A percentile compares a stretch with the other conserved stretches of the same genome.
These are phyloP conservation scores for Pythium aristosporum DNA, from an alignment of 352 stramenopile species.

Conservation along the genomic window DNA sequence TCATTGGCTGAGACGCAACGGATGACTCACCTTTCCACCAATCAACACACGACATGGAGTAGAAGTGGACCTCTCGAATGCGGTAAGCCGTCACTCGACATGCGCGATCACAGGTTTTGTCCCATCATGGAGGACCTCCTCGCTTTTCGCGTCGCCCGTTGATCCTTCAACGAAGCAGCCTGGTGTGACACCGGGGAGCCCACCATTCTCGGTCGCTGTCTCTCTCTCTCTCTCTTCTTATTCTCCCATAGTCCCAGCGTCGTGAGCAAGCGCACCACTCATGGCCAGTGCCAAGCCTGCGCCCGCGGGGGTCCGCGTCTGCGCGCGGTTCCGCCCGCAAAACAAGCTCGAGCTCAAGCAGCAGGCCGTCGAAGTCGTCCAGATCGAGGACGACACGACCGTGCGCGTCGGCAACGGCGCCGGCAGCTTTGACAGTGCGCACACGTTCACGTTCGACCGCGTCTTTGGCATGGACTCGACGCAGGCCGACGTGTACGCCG, in stretches of 20 bases:
- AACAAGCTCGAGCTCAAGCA: constrained; percentile 77
- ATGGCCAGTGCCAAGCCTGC: constrained; percentile 14
- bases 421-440: constrained; percentile 26
- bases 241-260: no score
- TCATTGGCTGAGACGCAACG: background rate
- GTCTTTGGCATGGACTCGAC: constrained; percentile 57
- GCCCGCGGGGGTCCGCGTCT: constrained; percentile 62
- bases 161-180: constrained; percentile 8
- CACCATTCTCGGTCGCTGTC: background rate
- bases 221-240: background rate
- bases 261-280: background rate
- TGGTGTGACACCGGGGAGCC: background rate
- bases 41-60: constrained; percentile 1
- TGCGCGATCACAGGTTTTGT: constrained; percentile 7
- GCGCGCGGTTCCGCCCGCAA: constrained; percentile 71
- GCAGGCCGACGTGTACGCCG: constrained; percentile 65
- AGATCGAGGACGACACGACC: constrained; percentile 45
- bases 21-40: background rate
- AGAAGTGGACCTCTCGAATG: constrained; percentile 14
- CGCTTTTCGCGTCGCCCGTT: background rate
- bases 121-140: constrained; percentile 9
- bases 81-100: background rate
- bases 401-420: constrained; percentile 35
- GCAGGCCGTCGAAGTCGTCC: constrained; percentile 58
- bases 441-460: constrained; percentile 77